A percentile compares a stretch with the other conserved stretches of the same genome.
These are phyloP conservation scores for Verticillium isaacii DNA, from an alignment of 2,329 filamentous ascomycete species.

Conservation along the genomic window DNA sequence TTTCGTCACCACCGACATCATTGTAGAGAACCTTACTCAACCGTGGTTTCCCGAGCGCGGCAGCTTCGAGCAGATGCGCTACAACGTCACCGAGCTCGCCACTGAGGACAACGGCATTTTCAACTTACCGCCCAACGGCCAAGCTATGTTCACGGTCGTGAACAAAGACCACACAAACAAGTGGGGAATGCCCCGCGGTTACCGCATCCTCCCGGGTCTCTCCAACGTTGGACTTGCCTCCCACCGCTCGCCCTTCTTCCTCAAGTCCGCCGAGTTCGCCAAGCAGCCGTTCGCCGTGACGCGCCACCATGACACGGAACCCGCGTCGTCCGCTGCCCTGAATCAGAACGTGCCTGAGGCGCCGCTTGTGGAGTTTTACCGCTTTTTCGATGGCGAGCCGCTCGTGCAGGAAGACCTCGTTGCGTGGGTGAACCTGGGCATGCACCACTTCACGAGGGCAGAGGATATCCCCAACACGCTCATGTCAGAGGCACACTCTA, in stretches of 20 bases:
- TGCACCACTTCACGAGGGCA: conserved; percentile 42
- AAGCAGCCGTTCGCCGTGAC: conserved; percentile 35
- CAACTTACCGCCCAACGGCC: conserved; percentile 29
- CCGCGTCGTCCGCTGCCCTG: conserved; percentile 29
- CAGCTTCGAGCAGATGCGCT: conserved; percentile 18
- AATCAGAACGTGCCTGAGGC: conserved; percentile 33
- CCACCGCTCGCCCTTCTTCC: conserved; percentile 27
- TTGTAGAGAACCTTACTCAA: conserved; percentile 17
- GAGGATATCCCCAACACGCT: conserved; percentile 29
- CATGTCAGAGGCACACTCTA: conserved; percentile 32
- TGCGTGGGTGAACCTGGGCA: conserved; percentile 46
- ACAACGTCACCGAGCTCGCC: conserved; percentile 19
- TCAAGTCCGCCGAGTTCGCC: conserved; percentile 31
- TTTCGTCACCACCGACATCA: conserved; percentile 21
- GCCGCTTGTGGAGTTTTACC: conserved; percentile 39
- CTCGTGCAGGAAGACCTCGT: conserved; percentile 33
- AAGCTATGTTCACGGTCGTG: conserved; percentile 33
- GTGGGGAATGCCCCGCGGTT: conserved; percentile 35
- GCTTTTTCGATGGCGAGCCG: conserved; percentile 36
- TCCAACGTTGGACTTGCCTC: conserved; percentile 30
- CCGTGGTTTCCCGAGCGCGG: conserved; percentile 28
- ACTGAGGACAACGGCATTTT: conserved; percentile 18
- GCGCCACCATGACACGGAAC: conserved; percentile 37
- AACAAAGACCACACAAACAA: conserved; percentile 27
- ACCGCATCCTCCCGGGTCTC: conserved; percentile 32